Evolutionary conservation across 2,329 filamentous ascomycete genomes (phyloP).

Genomic region (Alternaria rosae): DNA sequence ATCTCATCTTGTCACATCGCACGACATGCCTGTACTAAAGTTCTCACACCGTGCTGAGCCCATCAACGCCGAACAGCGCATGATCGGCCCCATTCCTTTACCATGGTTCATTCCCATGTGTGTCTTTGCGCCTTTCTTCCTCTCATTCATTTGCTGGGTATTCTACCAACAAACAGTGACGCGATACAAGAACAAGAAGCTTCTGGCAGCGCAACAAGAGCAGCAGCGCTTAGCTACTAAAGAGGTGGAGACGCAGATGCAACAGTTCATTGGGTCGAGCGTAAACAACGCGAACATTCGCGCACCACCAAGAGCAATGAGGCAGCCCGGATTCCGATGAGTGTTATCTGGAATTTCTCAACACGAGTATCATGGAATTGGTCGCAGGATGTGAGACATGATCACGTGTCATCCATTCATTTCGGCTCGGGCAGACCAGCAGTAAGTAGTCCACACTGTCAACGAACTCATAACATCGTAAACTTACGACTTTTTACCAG

Average conservation of each 20-base stretch:
- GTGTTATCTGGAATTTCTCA: background rate
- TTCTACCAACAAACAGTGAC: background rate
- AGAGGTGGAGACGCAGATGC: conserved; percentile 11
- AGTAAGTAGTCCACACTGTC: background rate
- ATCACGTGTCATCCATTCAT: background rate
- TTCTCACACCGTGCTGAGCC: background rate
- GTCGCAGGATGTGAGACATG: background rate
- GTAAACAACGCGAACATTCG: background rate
- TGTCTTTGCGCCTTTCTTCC: conserved; percentile 13
- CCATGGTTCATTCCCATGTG: conserved; percentile 16
- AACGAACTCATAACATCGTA: background rate
- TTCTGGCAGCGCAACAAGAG: background rate
- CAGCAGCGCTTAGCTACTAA: background rate
- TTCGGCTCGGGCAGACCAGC: background rate
- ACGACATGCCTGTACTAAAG: background rate
- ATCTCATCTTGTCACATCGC: background rate
- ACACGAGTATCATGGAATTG: background rate
- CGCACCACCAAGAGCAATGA: background rate
- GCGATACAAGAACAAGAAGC: conserved; percentile 2
- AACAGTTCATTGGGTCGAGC: conserved; percentile 1
- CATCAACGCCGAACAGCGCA: conserved; percentile 2
- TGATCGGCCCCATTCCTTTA: conserved; percentile 10
- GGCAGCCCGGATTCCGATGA: background rate
- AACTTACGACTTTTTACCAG: background rate
- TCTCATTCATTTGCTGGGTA: conserved; percentile 9